These are phyloP conservation scores for Zygosaccharomyces siamensis DNA, from an alignment of 805 yeast species.

Conservation along the genomic window DNA sequence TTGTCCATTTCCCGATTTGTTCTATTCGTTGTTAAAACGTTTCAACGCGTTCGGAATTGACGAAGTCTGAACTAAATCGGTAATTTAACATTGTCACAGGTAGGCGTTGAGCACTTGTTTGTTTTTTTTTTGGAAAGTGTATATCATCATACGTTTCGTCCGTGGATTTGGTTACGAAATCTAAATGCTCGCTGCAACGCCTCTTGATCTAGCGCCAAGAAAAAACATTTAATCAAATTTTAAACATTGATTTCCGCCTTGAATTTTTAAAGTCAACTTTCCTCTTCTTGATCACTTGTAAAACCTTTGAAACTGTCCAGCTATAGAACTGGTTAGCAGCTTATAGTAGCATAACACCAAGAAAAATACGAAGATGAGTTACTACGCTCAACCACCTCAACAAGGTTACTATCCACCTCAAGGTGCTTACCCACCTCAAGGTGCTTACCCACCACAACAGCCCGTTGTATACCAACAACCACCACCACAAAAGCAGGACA, in stretches of 20 bases:
- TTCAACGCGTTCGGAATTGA: neutral
- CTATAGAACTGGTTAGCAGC: no score
- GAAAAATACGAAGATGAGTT: neutral
- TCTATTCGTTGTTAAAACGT: neutral
- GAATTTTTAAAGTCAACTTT: no score
- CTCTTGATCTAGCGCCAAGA: neutral
- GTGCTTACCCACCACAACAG: conserved; percentile 27
- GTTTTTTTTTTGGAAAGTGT: neutral
- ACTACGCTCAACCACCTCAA: conserved; percentile 14
- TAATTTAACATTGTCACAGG: neutral
- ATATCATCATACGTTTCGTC: neutral
- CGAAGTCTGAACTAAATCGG: neutral
- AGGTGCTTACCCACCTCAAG: conserved; percentile 26
- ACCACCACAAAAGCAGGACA: conserved; percentile 22
- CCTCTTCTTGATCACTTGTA: no score
- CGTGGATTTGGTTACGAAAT: neutral
- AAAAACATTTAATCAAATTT: no score
- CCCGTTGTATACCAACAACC: conserved; percentile 30
- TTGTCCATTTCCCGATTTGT: neutral
- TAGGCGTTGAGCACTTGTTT: neutral
- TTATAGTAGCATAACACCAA: no score
- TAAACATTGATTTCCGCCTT: no score
- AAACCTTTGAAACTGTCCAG: no score
- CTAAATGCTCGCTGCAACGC: neutral
- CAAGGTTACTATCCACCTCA: conserved; percentile 24